Base-by-base conservation (phyloP, 352 stramenopile genomes). In the Plasmopara muralis region DNA sequence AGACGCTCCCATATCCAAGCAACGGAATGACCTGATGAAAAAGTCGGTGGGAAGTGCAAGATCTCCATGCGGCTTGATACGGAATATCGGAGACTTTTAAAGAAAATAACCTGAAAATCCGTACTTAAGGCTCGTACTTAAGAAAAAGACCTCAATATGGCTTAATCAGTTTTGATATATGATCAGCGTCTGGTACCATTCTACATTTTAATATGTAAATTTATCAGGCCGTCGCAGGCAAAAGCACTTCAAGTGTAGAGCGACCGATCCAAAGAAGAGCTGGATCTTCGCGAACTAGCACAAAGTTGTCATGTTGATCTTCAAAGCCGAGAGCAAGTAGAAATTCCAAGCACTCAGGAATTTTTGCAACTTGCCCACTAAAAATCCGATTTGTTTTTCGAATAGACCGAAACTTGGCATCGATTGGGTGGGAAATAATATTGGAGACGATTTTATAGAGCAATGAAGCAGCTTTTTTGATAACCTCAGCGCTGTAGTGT, bases 381-480 rank as follows among this genome's bases (percentile, higher is more conserved):
- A 92, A 87, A 12, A 87, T 43, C 6, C 65, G 68, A 53, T 88
- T 92, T 10, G 62, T 46, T 39, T 88, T 88, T 33, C 77, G 76
- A 28, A 92, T 79, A 13, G 70, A 76, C 29, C 70, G 72, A 50
- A 79, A 89, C 50, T 87, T 88, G 31, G 52, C 55, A 18, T 89
- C 67, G 2, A 30, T 15, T 1, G 78, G 72, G 37, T 87, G 55
- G n/a, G 62, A 30, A n/a, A 86, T 61, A 47, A 92, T 77, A 62
- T 92, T 92, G 33, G 70, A 74, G 9, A 92, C 62, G 55, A 92
- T 83, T 47, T 82, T 81, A 53, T 86, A 53, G 13, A 92, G 64
- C 16, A 86, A 34, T 2, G 66, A 69, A 0, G 61, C 62, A 4
- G 78, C 66, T 13, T 64, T 74, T 4, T 43, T n/a, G 4, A 75